These are phyloP conservation scores for Hortiboletus flavorubellus DNA, from an alignment of 768 basidiomycete species.

Conservation along the genomic window DNA sequence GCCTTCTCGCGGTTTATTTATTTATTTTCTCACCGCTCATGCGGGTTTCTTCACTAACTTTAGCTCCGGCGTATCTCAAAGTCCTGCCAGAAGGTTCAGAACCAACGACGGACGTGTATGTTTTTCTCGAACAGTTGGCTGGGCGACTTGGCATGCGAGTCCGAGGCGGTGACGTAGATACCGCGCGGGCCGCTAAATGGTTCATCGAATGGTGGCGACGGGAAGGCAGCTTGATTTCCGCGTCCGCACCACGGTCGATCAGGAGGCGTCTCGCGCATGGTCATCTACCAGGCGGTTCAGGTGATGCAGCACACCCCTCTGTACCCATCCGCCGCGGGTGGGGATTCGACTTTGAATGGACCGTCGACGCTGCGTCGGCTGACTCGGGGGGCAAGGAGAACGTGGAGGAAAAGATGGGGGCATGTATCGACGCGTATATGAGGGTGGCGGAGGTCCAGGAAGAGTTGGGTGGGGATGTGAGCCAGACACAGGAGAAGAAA, in stretches of 20 bases:
- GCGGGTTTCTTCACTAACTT: background rate
- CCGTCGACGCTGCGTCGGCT: slow-evolving; percentile 16
- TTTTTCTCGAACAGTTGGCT: slow-evolving; percentile 70
- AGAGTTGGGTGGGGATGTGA: slow-evolving; percentile 53
- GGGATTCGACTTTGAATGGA: slow-evolving; percentile 87
- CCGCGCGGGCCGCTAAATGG: slow-evolving; percentile 68
- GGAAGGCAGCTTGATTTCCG: slow-evolving; percentile 58
- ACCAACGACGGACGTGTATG: slow-evolving; percentile 58
- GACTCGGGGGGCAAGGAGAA: slow-evolving; percentile 15
- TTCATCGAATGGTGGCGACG: slow-evolving; percentile 89
- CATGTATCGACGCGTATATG: slow-evolving; percentile 58
- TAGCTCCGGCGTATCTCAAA: slow-evolving; percentile 68
- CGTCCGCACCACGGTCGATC: slow-evolving; percentile 36
- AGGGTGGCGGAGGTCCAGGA: slow-evolving; percentile 45
- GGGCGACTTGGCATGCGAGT: slow-evolving; percentile 77
- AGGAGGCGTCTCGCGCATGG: background rate
- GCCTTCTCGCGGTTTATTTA: background rate
- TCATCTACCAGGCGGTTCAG: background rate
- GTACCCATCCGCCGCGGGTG: slow-evolving; percentile 54
- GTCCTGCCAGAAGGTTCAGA: slow-evolving; percentile 52
- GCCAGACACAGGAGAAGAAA: slow-evolving; percentile 72
- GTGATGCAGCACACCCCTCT: background rate
- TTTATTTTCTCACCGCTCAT: slow-evolving; percentile 7
- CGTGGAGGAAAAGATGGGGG: slow-evolving; percentile 68
- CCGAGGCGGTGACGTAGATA: slow-evolving; percentile 71